These are phyloP conservation scores for Pythium aquatile DNA, from an alignment of 352 stramenopile species.

Conservation along the genomic window DNA sequence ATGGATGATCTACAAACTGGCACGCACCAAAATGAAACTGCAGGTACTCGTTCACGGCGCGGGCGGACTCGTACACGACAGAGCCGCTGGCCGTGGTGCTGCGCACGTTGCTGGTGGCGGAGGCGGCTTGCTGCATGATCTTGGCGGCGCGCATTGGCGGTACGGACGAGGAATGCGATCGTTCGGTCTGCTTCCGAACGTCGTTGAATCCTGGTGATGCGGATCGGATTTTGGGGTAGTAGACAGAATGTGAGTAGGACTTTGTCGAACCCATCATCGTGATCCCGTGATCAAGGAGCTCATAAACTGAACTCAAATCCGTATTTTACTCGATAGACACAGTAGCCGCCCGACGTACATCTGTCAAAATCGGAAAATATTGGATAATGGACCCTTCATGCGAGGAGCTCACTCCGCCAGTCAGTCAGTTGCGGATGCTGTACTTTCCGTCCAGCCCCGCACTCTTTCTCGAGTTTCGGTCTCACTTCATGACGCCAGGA, in stretches of 20 bases:
- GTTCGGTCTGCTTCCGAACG: slow-evolving; percentile 2
- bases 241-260: too few relatives aligned
- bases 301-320: slow-evolving; percentile 5
- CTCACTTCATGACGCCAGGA: not conserved
- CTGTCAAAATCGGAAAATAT: too few relatives aligned
- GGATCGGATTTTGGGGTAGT: not conserved
- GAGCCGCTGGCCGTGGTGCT: slow-evolving; percentile 88
- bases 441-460: too few relatives aligned
- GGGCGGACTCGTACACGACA: slow-evolving; percentile 84
- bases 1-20: not conserved
- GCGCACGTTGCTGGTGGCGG: slow-evolving; percentile 34
- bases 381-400: too few relatives aligned
- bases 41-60: slow-evolving; percentile 88
- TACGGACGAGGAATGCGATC: not conserved
- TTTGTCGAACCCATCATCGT: not conserved
- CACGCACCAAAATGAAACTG: slow-evolving; percentile 88
- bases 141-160: slow-evolving; percentile 24
- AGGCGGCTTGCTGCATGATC: slow-evolving; percentile 22
- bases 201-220: slow-evolving; percentile 1
- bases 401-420: too few relatives aligned
- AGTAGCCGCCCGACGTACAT: not conserved
- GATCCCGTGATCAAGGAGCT: not conserved
- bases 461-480: too few relatives aligned
- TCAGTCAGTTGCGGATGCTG: too few relatives aligned
- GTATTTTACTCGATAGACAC: slow-evolving; percentile 1